Evolutionary conservation across 768 basidiomycete genomes (phyloP).

Genomic region (Psilocybe sp.): DNA sequence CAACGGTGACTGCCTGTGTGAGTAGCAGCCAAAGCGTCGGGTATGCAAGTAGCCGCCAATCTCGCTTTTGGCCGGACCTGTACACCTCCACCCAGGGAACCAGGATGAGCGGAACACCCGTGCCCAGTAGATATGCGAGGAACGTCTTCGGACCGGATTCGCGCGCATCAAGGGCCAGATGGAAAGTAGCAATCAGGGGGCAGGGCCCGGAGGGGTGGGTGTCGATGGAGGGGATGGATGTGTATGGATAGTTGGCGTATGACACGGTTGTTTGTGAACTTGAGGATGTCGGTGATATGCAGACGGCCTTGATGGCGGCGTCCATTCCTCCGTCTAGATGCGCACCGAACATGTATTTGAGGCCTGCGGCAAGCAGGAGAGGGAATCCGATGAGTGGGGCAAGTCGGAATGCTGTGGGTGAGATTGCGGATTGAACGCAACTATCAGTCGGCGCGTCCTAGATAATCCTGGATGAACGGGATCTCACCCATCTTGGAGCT

Average conservation of each 20-base stretch:
- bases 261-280: not conserved
- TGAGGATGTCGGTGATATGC: not conserved
- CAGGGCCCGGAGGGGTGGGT: not conserved
- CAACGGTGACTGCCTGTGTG: conserved; percentile 1
- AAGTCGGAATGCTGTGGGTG: too few relatives aligned
- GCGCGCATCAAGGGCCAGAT: conserved; percentile 7
- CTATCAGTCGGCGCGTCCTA: too few relatives aligned
- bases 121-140: conserved; percentile 5
- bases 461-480: too few relatives aligned
- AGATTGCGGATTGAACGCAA: too few relatives aligned
- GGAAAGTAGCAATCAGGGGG: conserved; percentile 2
- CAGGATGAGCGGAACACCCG: conserved; percentile 4
- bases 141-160: not conserved
- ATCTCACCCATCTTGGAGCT: too few relatives aligned
- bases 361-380: not conserved
- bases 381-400: conserved; percentile 1
- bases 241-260: conserved; percentile 1
- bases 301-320: conserved; percentile 4
- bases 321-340: conserved; percentile 5
- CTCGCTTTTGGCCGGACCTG: conserved; percentile 1
- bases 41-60: not conserved
- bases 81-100: conserved; percentile 1
- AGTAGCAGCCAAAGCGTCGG: conserved; percentile 8
- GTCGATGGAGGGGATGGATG: conserved; percentile 3
- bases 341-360: conserved; percentile 7